Conservation (phyloP, 257 asterid genomes). For the Paraleonurus japonicus region DNA sequence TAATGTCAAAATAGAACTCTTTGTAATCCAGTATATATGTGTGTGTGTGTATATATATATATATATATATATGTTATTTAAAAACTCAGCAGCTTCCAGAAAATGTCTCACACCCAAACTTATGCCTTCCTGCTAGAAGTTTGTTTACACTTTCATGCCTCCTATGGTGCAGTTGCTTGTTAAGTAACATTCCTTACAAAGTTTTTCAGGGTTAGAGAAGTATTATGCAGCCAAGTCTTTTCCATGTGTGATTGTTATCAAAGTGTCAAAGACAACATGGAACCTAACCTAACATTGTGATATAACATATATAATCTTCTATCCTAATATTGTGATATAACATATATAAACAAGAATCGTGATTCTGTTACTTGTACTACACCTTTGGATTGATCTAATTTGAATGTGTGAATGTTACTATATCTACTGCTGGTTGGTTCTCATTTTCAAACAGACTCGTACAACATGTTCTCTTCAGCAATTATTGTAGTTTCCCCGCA, state of each 20-base stretch:
- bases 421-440: conserved; percentile 9
- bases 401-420: not conserved
- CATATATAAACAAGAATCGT: not conserved
- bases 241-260: not conserved
- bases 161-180: not conserved
- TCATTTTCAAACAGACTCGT: conserved; percentile 18
- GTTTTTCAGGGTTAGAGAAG: not conserved
- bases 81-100: not conserved
- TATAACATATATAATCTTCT: not conserved
- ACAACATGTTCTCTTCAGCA: not conserved
- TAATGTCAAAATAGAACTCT: not conserved
- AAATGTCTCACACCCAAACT: too few species aligned
- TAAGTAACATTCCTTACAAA: not conserved
- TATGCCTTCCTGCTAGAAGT: too few species aligned
- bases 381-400: conserved; percentile 5
- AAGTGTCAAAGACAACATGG: not conserved
- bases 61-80: too few species aligned
- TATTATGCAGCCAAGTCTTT: not conserved
- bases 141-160: too few species aligned
- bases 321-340: conserved; percentile 7
- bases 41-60: too few species aligned
- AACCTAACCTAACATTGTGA: conserved; percentile 4
- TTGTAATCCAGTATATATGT: not conserved
- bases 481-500: not conserved
- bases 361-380: not conserved